Base-by-base conservation (phyloP, 176 grass and related monocot species). In the Luzula sylvatica region DNA sequence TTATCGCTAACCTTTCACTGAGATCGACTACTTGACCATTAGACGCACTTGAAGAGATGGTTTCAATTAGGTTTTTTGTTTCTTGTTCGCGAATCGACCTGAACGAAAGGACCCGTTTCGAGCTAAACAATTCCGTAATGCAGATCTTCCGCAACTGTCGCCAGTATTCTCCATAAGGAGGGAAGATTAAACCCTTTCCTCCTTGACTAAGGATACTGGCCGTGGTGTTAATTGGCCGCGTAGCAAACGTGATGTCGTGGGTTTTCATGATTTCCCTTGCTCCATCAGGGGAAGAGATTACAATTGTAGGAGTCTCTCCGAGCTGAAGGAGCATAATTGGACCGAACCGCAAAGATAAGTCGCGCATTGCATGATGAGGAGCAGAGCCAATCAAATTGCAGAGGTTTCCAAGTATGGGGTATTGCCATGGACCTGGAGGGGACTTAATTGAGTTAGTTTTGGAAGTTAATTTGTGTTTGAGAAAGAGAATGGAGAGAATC, bases 241-340 rank as follows among this genome's bases (percentile, higher is more conserved):
- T 69, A 3, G 87, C 29, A 40, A 94, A 86, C 13, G 26, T 49
- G 13, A 66, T n/a, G 69, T 86, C 81, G 9, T 81, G 73, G 46
- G 73, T 75, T 55, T 35, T 74, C 69, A 82, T 75, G 58, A 93
- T 58, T 67, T 93, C 87, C 19, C 39, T 67, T 3, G 81, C 81
- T 8, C 70, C 73, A 11, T 74, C 70, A 4, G 64, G 25, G 7
- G 82, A 82, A 0, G 74, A 78, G 11, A 76, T 60, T 1, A 87
- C 32, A 42, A 87, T 46, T 23, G 73, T 38, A 15, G 59, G 65
- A 23, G 59, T 68, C 28, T 84, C 72, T 61, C 80, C 72, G 21
- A 90, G 51, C 3, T 72, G 72, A 66, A 90, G 72, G 64, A 69
- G 25, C 57, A 86, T 94, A 2, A 86, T 57, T 15, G 74, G 78